Base-by-base conservation (phyloP, 148 eudicot species). In the Cornus florida region DNA sequence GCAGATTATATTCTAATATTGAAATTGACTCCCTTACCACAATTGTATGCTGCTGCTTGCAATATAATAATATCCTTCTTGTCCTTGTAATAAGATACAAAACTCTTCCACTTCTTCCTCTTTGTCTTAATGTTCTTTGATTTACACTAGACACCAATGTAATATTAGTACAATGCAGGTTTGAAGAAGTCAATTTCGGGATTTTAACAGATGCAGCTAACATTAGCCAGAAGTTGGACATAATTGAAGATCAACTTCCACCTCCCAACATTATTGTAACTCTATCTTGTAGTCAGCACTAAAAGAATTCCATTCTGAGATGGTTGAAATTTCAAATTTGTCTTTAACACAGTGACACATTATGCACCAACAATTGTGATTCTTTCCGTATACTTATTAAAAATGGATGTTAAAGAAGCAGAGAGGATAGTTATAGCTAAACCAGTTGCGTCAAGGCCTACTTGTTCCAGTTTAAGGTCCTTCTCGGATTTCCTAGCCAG, bases 361-460 rank as follows among this genome's bases (percentile, higher is more conserved):
- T 17, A 60, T 31, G 38, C 35, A 59, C 53, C 48, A 10, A 62
- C 48, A 70, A 24, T 23, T 5, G 71, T 65, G 72, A 69, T 20
- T 68, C 24, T 43, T 50, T 50, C 13, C 19, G 20, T 17, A 16
- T 5, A 67, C 7, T 39, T 38, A 31, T 72, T 74, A 14, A 81
- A 78, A 50, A 92, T 92, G 98, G 95, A 93, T 82, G 53, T 89
- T 53, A 87, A 90, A 38, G 92, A 89, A 59, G 74, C 78, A 12
- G 93, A 91, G 50, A 90, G 85, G 83, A 78, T 80, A 41, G 88
- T 87, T 10, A 85, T 96, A 78, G 83, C 88, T 70, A 96, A 91
- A 86, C 99, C 99, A 7, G 89, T 96, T 67, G 92, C 99, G 75
- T 89, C 93, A 77, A 89, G 93, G 84, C 99, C 99, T 46, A 82